Evolutionary conservation across 306 rosid species (phyloP), one percentile per base, ranked within the genome.

Genomic region (Vicia villosa): DNA sequence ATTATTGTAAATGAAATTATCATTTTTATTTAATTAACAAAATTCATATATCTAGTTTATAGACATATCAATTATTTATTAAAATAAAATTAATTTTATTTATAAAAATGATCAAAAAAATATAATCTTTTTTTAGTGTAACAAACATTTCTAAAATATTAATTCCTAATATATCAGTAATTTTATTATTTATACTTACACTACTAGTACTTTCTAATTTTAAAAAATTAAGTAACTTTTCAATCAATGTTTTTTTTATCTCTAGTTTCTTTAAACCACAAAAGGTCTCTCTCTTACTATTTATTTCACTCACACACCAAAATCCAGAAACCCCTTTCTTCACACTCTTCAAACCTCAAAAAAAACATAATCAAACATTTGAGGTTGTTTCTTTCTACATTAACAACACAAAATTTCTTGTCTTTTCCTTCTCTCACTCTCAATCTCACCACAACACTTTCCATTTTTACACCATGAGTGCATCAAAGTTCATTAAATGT

Each of bases 401-500:
- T 50, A 28, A 61, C 22, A 40, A 0, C 68, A 50, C 19, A 66
- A 63, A 58, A 38, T 51, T 16, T 11, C 1, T 21, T 15, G 13
- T 64, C 64, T 65, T 56, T 28, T 41, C 72, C 77, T 51, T n/a
- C 57, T n/a, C 7, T n/a, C 5, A 51, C 4, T 20, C 30, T 51
- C 22, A 20, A 0, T 17, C 56, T 50, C n/a, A 56, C 11, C 43
- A 13, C 3, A 16, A 12, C 14, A 34, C n/a, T 36, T 61, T 19
- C 67, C 8, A 26, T 56, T 56, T 55, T 22, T 38, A 74, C 28
- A 83, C 52, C 70, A 94, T 94, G 98, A 94, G 82, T 89, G 97
- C 94, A 41, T 94, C 99, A 5, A 91, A 88, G 90, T 91, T 94
- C 91, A 89, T 94, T 71, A 94, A 94, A 88, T 94, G 98, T 81